Evolutionary conservation across 139 green algal genomes (phyloP).

Genomic region (Chlorella sp.): DNA sequence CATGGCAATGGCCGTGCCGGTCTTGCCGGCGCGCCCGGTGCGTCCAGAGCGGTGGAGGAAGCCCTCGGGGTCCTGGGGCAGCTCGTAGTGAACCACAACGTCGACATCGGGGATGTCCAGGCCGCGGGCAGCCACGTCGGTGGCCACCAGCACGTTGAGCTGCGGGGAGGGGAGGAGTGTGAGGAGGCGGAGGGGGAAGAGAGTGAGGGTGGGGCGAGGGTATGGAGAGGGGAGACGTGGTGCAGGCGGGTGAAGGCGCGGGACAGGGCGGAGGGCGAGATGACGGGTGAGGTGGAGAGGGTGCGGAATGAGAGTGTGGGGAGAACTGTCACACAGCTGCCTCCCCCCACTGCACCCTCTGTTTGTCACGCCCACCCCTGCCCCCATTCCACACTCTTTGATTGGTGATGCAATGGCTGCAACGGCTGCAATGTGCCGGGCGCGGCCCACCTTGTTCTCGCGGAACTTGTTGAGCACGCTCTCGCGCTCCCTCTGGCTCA

Average conservation of each 20-base stretch:
- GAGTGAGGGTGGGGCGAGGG: background rate
- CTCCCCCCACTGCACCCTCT: too few relatives aligned
- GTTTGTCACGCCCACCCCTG: too few relatives aligned
- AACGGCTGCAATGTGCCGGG: background rate
- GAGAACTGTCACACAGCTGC: too few relatives aligned
- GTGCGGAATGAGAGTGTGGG: too few relatives aligned
- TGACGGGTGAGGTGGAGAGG: too few relatives aligned
- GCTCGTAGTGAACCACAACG: conserved; percentile 70
- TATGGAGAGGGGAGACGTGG: background rate
- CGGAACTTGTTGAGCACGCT: conserved; percentile 90
- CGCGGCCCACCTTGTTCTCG: conserved; percentile 33
- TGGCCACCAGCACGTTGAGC: conserved; percentile 89
- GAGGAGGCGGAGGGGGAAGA: too few relatives aligned
- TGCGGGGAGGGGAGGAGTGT: background rate
- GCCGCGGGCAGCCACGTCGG: conserved; percentile 96
- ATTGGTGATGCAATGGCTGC: too few relatives aligned
- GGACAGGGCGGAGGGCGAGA: too few relatives aligned
- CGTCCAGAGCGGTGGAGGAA: conserved; percentile 72
- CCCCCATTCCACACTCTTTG: too few relatives aligned
- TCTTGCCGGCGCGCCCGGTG: conserved; percentile 77
- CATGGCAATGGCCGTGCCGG: conserved; percentile 88
- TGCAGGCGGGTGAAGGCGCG: too few relatives aligned
- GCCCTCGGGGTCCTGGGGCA: conserved; percentile 58
- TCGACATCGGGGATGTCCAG: conserved; percentile 91
- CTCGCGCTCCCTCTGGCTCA: conserved; percentile 60